These are phyloP conservation scores for Aureobasidium sp. DNA, from an alignment of 2,329 filamentous ascomycete genomes.

Conservation along the genomic window DNA sequence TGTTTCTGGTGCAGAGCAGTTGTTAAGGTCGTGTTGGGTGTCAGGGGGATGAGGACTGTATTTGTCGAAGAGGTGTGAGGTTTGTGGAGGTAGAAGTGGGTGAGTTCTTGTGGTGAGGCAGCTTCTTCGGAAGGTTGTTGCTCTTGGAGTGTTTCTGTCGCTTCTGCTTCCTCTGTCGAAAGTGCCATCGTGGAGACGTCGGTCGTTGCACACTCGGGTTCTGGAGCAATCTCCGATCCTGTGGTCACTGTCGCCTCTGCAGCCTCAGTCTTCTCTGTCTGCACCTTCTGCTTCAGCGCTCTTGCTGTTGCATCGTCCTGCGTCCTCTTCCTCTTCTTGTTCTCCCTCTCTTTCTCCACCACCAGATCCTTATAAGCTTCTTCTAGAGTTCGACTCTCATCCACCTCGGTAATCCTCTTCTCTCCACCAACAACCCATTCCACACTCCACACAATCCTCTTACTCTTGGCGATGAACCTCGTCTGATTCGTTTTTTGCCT, in stretches of 20 bases:
- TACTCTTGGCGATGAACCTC: slow-evolving; percentile 58
- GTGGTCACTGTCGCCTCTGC: neutral
- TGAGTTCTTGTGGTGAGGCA: neutral
- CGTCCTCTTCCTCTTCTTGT: slow-evolving; percentile 33
- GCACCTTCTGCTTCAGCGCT: slow-evolving; percentile 12
- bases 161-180: neutral
- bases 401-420: slow-evolving; percentile 49
- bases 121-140: neutral
- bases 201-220: neutral
- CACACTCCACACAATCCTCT: slow-evolving; percentile 65
- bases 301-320: neutral
- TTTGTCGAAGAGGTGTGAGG: slow-evolving; percentile 65
- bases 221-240: neutral
- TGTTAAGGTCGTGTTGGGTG: slow-evolving; percentile 54
- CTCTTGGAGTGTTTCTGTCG: neutral
- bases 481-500: slow-evolving; percentile 58
- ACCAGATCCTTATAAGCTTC: slow-evolving; percentile 47
- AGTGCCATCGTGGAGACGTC: neutral
- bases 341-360: slow-evolving; percentile 29
- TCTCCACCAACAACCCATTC: slow-evolving; percentile 63
- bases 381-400: slow-evolving; percentile 49
- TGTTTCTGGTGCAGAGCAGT: slow-evolving; percentile 66
- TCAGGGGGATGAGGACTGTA: slow-evolving; percentile 67
- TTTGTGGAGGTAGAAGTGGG: slow-evolving; percentile 74
- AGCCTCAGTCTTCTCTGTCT: neutral